Conservation (phyloP, 73 alveolate genomes). For the Paramecium octaurelia region DNA sequence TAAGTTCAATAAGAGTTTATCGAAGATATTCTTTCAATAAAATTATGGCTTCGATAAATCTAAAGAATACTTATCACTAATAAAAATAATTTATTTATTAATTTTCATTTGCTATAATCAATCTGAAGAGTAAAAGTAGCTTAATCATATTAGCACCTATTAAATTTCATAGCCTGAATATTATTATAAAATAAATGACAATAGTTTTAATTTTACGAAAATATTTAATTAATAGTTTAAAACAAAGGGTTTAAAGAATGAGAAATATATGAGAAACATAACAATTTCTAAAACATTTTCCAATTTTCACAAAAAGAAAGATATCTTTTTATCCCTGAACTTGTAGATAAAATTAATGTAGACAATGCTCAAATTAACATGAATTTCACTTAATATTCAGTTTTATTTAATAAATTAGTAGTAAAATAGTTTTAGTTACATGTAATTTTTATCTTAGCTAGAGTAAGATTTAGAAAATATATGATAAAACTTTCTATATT, state of each 20-base stretch:
- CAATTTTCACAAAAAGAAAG: too few relatives aligned
- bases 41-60: background rate
- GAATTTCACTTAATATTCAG: too few relatives aligned
- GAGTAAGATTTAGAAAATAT: too few relatives aligned
- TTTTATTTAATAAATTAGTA: too few relatives aligned
- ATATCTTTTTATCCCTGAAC: too few relatives aligned
- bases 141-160: background rate
- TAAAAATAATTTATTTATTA: background rate
- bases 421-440: too few relatives aligned
- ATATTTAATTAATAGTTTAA: conserved; percentile 30
- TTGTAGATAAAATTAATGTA: too few relatives aligned
- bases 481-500: too few relatives aligned
- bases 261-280: background rate
- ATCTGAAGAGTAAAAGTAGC: background rate
- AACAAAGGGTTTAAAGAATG: conserved; percentile 38
- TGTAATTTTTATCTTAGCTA: too few relatives aligned
- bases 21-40: background rate
- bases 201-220: background rate
- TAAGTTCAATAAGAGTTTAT: background rate
- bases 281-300: too few relatives aligned
- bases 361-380: too few relatives aligned
- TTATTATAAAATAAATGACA: background rate
- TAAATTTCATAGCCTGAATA: background rate
- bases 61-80: background rate
- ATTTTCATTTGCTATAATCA: background rate